A percentile compares a stretch with the other conserved stretches of the same genome.
Evolutionary conservation across 108 stramenopile species (phyloP).

Genomic region (Asterionellopsis glacialis): DNA sequence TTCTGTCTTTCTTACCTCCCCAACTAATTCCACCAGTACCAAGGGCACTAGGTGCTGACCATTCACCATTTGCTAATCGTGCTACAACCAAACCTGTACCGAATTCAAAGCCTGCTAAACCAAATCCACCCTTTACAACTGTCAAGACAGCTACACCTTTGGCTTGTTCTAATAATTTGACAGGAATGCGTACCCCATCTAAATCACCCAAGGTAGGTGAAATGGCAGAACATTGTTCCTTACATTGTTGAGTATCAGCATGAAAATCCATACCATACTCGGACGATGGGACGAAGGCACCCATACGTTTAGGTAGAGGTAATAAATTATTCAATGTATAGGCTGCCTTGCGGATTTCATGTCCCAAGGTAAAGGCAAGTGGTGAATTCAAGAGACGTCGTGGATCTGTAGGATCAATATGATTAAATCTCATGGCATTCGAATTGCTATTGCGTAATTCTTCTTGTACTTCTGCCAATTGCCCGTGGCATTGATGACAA

Average conservation of each 20-base stretch:
- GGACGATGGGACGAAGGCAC: slow-evolving; percentile 9
- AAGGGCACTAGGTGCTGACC: slow-evolving; percentile 89
- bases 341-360: slow-evolving; percentile 86
- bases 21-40: slow-evolving; percentile 78
- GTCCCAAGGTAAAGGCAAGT: slow-evolving; percentile 84
- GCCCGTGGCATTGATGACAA: slow-evolving; percentile 46
- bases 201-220: slow-evolving; percentile 62
- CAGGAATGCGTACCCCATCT: slow-evolving; percentile 81
- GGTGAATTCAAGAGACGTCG: slow-evolving; percentile 69
- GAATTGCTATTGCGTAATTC: slow-evolving; percentile 58
- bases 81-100: slow-evolving; percentile 87
- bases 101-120: slow-evolving; percentile 83
- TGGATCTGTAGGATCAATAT: slow-evolving; percentile 70
- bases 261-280: slow-evolving; percentile 19
- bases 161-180: slow-evolving; percentile 61
- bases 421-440: slow-evolving; percentile 83
- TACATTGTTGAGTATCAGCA: slow-evolving; percentile 28
- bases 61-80: slow-evolving; percentile 42
- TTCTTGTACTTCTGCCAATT: slow-evolving; percentile 60
- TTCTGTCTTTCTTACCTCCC: slow-evolving; percentile 69
- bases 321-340: slow-evolving; percentile 83
- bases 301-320: slow-evolving; percentile 50
- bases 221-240: slow-evolving; percentile 42
- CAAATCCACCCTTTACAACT: slow-evolving; percentile 75
- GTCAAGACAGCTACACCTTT: slow-evolving; percentile 82